Conservation (phyloP, 176 grass and related monocot genomes). For the Lolium rigidum region DNA sequence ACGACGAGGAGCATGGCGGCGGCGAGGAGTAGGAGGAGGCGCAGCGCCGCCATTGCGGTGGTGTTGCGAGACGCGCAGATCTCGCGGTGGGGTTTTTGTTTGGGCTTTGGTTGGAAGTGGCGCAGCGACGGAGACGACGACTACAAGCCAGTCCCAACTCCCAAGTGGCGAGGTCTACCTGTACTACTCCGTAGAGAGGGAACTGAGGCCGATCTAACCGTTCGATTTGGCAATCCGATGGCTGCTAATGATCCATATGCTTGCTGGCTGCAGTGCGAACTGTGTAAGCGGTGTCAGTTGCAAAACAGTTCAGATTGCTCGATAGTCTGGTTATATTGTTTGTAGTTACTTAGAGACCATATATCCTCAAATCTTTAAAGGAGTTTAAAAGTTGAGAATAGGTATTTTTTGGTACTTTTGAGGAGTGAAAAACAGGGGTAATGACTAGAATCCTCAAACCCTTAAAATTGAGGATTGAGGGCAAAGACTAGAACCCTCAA, state of each 20-base stretch:
- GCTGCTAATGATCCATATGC: background rate
- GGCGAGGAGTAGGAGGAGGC: constrained; percentile 22
- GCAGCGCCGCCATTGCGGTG: constrained; percentile 41
- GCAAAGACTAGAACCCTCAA: too few relatives aligned
- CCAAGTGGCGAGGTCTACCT: background rate
- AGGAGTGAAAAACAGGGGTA: too few relatives aligned
- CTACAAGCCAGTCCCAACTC: background rate
- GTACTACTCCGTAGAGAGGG: background rate
- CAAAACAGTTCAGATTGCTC: background rate
- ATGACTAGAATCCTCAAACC: too few relatives aligned
- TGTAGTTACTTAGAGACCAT: too few relatives aligned
- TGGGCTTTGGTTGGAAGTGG: background rate
- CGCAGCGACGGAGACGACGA: constrained; percentile 37
- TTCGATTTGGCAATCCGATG: constrained; percentile 24
- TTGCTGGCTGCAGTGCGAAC: background rate
- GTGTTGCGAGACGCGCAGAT: constrained; percentile 1
- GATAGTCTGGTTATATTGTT: too few relatives aligned
- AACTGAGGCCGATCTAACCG: background rate
- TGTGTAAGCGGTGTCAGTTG: background rate
- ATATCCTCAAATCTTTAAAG: too few relatives aligned
- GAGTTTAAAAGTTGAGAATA: too few relatives aligned
- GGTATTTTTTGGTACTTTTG: too few relatives aligned
- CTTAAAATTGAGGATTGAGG: too few relatives aligned
- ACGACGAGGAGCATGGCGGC: constrained; percentile 8
- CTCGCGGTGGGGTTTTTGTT: background rate